These are phyloP conservation scores for Skeletonema potamos DNA, from an alignment of 108 stramenopile genomes.

Conservation along the genomic window DNA sequence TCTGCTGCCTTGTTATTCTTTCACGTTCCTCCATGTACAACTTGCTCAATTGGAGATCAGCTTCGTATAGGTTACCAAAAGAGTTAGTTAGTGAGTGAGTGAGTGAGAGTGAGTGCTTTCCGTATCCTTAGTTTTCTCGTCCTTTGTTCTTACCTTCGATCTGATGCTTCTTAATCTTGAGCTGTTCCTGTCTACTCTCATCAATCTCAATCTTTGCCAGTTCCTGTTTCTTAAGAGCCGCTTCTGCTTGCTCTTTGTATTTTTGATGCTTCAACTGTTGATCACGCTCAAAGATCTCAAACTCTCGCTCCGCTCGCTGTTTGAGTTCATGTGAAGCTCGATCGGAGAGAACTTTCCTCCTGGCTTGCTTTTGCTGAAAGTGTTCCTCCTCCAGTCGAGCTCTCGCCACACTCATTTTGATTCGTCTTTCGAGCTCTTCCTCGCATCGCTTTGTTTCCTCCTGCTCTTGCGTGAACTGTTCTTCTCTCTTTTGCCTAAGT, in stretches of 20 bases:
- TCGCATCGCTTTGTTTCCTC: conserved; percentile 47
- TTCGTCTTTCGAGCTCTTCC: conserved; percentile 49
- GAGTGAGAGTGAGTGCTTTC: too few species aligned
- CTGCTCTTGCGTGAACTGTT: conserved; percentile 24
- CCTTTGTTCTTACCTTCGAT: background rate
- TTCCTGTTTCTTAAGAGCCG: conserved; percentile 15
- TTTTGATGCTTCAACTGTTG: conserved; percentile 39
- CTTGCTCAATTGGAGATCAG: conserved; percentile 34
- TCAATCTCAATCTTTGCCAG: conserved; percentile 23
- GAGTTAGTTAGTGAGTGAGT: background rate
- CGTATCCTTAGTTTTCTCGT: too few species aligned
- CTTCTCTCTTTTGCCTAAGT: conserved; percentile 30
- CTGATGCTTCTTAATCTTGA: conserved; percentile 32
- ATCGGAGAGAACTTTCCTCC: conserved; percentile 61
- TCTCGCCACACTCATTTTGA: conserved; percentile 53
- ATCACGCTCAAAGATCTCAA: conserved; percentile 52
- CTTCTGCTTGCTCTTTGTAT: conserved; percentile 25
- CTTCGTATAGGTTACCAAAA: background rate
- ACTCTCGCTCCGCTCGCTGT: conserved; percentile 41
- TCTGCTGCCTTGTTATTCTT: conserved; percentile 9
- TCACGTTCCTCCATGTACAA: conserved; percentile 36
- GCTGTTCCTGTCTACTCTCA: conserved; percentile 42
- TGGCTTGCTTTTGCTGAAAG: conserved; percentile 52
- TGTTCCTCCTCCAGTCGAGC: conserved; percentile 54
- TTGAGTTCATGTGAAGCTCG: conserved; percentile 61